Evolutionary conservation across 371 early-diverging fungal species (phyloP).

Genomic region (Synchytrium microbalum): DNA sequence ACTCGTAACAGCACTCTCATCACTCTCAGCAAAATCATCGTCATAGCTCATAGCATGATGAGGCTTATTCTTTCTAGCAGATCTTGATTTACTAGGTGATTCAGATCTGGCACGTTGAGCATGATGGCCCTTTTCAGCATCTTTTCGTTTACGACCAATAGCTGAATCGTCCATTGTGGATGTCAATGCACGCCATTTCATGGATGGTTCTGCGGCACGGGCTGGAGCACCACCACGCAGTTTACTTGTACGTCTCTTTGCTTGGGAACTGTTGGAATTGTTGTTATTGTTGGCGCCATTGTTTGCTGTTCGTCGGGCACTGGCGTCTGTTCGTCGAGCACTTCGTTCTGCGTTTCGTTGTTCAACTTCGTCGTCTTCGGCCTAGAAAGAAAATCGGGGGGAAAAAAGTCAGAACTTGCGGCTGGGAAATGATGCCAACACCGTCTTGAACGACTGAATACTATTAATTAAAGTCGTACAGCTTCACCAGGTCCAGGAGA

Average conservation of each 20-base stretch:
- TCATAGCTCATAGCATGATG: conserved; percentile 10
- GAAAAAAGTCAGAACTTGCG: background rate
- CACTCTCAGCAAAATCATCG: conserved; percentile 34
- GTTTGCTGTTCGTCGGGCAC: too few relatives aligned
- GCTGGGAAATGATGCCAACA: background rate
- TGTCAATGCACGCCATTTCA: background rate
- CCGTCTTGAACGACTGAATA: background rate
- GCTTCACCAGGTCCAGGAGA: too few relatives aligned
- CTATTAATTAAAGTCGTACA: too few relatives aligned
- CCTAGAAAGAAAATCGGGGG: background rate
- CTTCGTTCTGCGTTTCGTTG: too few relatives aligned
- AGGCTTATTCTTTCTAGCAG: background rate
- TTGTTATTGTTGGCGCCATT: too few relatives aligned
- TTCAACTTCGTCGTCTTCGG: background rate
- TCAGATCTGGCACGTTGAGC: background rate
- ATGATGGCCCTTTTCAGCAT: background rate
- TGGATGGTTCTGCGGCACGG: background rate
- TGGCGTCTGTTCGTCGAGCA: too few relatives aligned
- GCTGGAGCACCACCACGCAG: too few relatives aligned
- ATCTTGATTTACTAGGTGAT: background rate
- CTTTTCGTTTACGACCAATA: background rate
- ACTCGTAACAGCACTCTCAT: conserved; percentile 35
- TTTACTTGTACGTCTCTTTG: too few relatives aligned
- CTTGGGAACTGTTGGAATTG: too few relatives aligned
- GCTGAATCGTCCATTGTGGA: background rate